Conservation (phyloP, 306 rosid species). For the Corylus avellana region DNA sequence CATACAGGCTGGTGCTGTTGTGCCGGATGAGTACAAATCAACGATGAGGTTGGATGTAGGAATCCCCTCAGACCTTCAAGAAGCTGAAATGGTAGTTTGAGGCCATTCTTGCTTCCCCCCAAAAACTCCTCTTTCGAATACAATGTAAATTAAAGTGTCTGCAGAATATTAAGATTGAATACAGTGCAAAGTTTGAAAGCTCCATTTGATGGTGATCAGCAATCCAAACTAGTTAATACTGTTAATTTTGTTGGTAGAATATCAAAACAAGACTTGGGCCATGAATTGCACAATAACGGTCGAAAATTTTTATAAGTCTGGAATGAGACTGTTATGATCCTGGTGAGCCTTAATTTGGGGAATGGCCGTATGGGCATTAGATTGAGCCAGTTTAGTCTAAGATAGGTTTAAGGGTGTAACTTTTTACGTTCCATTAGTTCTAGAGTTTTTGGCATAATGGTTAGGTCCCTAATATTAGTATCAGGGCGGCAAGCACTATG, state of each 20-base stretch:
- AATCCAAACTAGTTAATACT: neutral
- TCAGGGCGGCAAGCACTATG: too few species aligned
- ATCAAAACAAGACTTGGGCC: neutral
- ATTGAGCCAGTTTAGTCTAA: too few species aligned
- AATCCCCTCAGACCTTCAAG: slow-evolving; percentile 68
- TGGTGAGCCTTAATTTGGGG: too few species aligned
- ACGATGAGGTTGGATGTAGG: slow-evolving; percentile 95
- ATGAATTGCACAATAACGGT: too few species aligned
- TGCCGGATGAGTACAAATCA: slow-evolving; percentile 74
- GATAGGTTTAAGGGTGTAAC: too few species aligned
- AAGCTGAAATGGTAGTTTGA: slow-evolving; percentile 97
- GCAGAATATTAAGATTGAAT: slow-evolving; percentile 22
- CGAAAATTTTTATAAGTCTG: too few species aligned
- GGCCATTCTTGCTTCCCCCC: slow-evolving; percentile 2
- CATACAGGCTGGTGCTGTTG: slow-evolving; percentile 85
- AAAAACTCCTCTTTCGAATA: slow-evolving; percentile 9
- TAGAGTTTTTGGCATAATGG: too few species aligned
- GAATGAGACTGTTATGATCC: too few species aligned
- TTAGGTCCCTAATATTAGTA: too few species aligned
- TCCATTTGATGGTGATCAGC: neutral
- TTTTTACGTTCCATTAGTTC: too few species aligned
- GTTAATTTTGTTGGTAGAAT: neutral
- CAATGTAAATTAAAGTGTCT: slow-evolving; percentile 7
- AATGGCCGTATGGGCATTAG: too few species aligned
- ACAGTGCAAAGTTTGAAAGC: neutral